A percentile compares a stretch with the other conserved stretches of the same genome.
phyloP scores from a whole-genome alignment of 352 stramenopile genomes.

The Globisporangium sylvaticum region DNA sequence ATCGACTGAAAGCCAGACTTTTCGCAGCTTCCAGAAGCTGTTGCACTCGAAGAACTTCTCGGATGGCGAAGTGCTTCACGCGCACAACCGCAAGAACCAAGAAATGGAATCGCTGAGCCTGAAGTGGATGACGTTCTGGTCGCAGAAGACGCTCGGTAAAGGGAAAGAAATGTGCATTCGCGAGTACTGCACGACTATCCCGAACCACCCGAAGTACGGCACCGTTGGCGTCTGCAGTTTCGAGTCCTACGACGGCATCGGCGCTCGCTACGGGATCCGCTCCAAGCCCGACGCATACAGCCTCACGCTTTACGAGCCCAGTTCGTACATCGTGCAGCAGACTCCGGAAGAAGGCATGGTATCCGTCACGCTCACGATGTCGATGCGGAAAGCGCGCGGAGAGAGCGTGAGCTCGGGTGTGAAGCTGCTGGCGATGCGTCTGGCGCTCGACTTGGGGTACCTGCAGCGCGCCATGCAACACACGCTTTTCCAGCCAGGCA shows the following conservation, averaged over 20 bases:
- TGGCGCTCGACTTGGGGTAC: conserved; percentile 50
- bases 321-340: conserved; percentile 68
- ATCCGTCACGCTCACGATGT: conserved; percentile 67
- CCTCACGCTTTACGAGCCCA: conserved; percentile 74
- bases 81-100: conserved; percentile 31
- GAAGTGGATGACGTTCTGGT: conserved; percentile 82
- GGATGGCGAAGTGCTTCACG: conserved; percentile 76
- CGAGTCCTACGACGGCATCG: conserved; percentile 78
- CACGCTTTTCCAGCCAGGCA: conserved; percentile 57
- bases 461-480: conserved; percentile 72
- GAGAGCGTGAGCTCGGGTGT: conserved; percentile 74
- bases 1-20: conserved; percentile 47
- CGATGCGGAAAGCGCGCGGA: conserved; percentile 72
- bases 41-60: conserved; percentile 72
- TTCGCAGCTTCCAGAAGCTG: conserved; percentile 68
- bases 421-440: conserved; percentile 53
- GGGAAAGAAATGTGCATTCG: conserved; percentile 82
- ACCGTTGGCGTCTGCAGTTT: conserved; percentile 69
- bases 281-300: conserved; percentile 73
- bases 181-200: conserved; percentile 71
- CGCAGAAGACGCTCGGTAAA: conserved; percentile 68
- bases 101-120: conserved; percentile 67
- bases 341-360: conserved; percentile 62
- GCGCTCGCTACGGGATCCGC: conserved; percentile 67
- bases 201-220: conserved; percentile 54